Percentiles rank a stretch among this genome's conserved stretches.
Conservation (phyloP, 2,329 filamentous ascomycete species). For the Clarireedia monteithiana region DNA sequence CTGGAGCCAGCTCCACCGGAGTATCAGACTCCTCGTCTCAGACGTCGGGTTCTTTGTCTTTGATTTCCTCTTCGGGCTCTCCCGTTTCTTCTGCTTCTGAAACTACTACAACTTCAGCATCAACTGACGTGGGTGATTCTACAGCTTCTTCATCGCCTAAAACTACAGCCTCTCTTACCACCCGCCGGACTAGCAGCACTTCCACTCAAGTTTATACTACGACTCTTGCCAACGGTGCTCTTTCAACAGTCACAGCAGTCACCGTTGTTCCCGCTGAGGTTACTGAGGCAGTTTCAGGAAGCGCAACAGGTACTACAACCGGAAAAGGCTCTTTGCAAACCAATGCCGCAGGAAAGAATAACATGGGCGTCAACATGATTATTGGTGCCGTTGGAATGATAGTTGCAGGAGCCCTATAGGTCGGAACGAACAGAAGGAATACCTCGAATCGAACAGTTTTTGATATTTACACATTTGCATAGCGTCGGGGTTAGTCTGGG, state of each 20-base stretch:
- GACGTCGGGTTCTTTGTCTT: constrained; percentile 14
- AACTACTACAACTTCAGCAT: constrained; percentile 10
- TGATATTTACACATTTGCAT: constrained; percentile 12
- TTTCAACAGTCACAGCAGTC: constrained; percentile 19
- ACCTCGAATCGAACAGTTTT: not conserved
- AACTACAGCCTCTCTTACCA: not conserved
- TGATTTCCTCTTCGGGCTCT: constrained; percentile 11
- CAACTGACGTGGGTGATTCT: constrained; percentile 7
- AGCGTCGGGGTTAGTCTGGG: constrained; percentile 3
- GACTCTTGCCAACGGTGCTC: constrained; percentile 20
- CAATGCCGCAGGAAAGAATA: constrained; percentile 13
- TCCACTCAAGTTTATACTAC: constrained; percentile 20
- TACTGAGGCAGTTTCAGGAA: constrained; percentile 11
- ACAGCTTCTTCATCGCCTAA: constrained; percentile 11
- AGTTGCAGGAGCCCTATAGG: constrained; percentile 17
- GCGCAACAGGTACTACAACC: constrained; percentile 9
- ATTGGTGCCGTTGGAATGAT: constrained; percentile 20
- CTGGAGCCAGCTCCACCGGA: constrained; percentile 10
- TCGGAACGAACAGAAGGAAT: not conserved
- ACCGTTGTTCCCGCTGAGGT: constrained; percentile 23
- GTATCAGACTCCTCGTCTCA: constrained; percentile 14
- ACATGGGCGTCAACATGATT: constrained; percentile 15
- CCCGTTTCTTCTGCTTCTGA: constrained; percentile 6
- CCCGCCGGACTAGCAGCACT: not conserved
- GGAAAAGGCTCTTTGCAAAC: constrained; percentile 22